phyloP scores from a whole-genome alignment of 345 rosid genomes.

The Aquilaria yunnanensis region DNA sequence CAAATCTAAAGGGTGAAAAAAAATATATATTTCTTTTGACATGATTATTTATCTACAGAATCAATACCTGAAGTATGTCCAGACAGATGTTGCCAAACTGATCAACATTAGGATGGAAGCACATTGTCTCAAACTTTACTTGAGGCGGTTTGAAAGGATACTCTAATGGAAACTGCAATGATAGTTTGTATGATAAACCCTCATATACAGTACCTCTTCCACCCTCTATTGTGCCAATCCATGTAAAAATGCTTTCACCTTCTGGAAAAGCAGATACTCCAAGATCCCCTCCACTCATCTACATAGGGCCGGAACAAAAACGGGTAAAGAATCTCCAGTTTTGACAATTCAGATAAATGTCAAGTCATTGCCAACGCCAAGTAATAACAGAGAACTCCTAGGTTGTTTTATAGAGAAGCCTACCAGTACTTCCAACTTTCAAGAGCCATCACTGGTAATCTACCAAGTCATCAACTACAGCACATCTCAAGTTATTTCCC shows the following conservation, averaged over 20 bases:
- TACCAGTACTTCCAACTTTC: too few species aligned
- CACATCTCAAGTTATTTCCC: too few species aligned
- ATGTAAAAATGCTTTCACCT: slow-evolving; percentile 53
- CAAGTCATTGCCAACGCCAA: too few species aligned
- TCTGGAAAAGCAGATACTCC: slow-evolving; percentile 74
- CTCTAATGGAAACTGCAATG: slow-evolving; percentile 50
- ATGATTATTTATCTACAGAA: background rate
- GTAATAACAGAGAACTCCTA: too few species aligned
- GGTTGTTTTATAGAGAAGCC: too few species aligned
- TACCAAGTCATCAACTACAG: too few species aligned
- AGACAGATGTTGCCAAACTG: slow-evolving; percentile 61
- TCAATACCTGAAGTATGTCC: slow-evolving; percentile 64
- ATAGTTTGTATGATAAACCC: slow-evolving; percentile 58
- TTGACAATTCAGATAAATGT: too few species aligned
- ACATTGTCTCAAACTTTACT: slow-evolving; percentile 58
- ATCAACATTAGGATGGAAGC: slow-evolving; percentile 74
- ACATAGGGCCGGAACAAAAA: background rate
- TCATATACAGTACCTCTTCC: slow-evolving; percentile 57
- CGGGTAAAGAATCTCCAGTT: background rate
- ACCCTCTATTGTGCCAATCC: slow-evolving; percentile 61
- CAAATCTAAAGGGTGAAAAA: too few species aligned
- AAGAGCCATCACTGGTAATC: too few species aligned
- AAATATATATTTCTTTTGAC: too few species aligned
- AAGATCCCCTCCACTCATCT: slow-evolving; percentile 61
- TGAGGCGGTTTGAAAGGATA: slow-evolving; percentile 69